phyloP scores from a whole-genome alignment of 768 basidiomycete species.

The Porpolomopsis calyptriformis region DNA sequence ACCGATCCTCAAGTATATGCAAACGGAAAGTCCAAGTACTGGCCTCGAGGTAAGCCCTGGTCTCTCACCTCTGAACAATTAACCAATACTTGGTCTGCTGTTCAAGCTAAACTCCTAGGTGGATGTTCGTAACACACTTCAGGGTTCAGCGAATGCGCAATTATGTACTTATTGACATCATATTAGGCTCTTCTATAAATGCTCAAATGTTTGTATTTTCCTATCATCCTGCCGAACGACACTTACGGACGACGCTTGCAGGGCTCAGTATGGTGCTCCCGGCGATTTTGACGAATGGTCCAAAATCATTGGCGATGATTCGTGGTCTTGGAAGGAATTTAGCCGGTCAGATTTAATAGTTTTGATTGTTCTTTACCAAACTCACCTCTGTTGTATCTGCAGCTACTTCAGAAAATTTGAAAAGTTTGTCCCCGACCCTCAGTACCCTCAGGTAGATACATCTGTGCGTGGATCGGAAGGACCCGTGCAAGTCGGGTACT shows the following conservation, averaged over 20 bases:
- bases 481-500: conserved; percentile 51
- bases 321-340: conserved; percentile 53
- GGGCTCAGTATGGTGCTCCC: conserved; percentile 57
- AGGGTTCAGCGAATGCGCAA: conserved; percentile 22
- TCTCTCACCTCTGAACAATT: not conserved
- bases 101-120: conserved; percentile 53
- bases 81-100: not conserved
- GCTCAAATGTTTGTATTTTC: conserved; percentile 33
- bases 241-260: conserved; percentile 10
- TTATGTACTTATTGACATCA: too few relatives aligned
- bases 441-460: conserved; percentile 41
- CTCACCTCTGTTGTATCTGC: not conserved
- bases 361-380: too few relatives aligned
- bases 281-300: conserved; percentile 65
- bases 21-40: conserved; percentile 37
- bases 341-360: conserved; percentile 30
- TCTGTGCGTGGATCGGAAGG: conserved; percentile 38
- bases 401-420: conserved; percentile 69
- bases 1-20: conserved; percentile 49
- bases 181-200: conserved; percentile 42
- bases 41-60: conserved; percentile 48
- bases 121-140: conserved; percentile 40
- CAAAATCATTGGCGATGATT: conserved; percentile 37
- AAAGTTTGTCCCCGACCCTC: conserved; percentile 38
- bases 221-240: not conserved